A percentile compares a stretch with the other conserved stretches of the same genome.
These are phyloP conservation scores for Microglena sp. DNA, from an alignment of 139 green algal genomes.

Conservation along the genomic window DNA sequence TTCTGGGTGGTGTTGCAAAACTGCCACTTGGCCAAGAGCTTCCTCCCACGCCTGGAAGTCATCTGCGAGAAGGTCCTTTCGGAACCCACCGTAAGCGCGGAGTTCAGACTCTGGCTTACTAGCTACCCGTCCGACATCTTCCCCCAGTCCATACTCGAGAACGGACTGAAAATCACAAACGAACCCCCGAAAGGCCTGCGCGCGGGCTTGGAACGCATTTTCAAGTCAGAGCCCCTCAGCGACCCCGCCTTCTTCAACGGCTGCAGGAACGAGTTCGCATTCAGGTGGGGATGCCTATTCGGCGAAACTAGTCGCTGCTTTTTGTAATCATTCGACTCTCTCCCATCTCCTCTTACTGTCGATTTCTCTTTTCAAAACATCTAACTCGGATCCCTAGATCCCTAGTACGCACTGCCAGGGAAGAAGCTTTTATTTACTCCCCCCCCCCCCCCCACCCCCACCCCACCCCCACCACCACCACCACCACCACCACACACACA, in stretches of 20 bases:
- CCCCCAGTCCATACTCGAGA: constrained; percentile 40
- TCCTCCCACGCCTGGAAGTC: constrained; percentile 43
- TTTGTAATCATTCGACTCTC: no score
- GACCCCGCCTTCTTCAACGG: constrained; percentile 49
- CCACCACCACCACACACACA: not conserved
- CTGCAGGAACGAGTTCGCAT: not conserved
- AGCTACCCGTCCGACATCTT: constrained; percentile 53
- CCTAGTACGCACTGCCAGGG: no score
- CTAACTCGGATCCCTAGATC: no score
- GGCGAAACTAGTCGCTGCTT: no score
- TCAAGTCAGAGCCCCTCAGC: constrained; percentile 37
- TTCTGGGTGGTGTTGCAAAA: constrained; percentile 72
- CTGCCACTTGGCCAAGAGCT: constrained; percentile 57
- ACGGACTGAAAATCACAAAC: constrained; percentile 48
- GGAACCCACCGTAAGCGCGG: constrained; percentile 22
- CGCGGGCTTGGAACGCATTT: constrained; percentile 30
- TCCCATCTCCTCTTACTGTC: no score
- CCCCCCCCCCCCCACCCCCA: no score
- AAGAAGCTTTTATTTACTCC: no score
- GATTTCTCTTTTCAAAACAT: no score
- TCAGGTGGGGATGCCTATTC: no score
- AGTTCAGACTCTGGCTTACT: constrained; percentile 71
- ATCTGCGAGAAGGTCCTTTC: constrained; percentile 26
- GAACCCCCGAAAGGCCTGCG: constrained; percentile 44
- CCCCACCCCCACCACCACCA: no score